A percentile compares a stretch with the other conserved stretches of the same genome.
These are phyloP conservation scores for Galeopsis tetrahit DNA, from an alignment of 257 asterid species.

Conservation along the genomic window DNA sequence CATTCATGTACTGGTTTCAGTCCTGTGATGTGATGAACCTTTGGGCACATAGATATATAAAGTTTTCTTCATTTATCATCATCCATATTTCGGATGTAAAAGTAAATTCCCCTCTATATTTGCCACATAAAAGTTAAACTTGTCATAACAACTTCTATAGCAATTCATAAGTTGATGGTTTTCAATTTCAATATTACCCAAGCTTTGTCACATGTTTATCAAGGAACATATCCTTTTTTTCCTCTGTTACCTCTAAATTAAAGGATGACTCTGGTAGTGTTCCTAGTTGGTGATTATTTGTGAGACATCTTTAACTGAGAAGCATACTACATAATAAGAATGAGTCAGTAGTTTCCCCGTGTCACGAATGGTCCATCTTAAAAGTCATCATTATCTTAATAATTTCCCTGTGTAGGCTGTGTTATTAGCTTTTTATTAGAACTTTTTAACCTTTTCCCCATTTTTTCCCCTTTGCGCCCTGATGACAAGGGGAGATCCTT, in stretches of 20 bases:
- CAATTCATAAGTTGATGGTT: not conserved
- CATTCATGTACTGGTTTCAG: constrained; percentile 13
- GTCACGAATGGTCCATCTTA: constrained; percentile 9
- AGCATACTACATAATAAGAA: not conserved
- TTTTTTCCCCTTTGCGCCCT: constrained; percentile 2
- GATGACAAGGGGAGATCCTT: not conserved
- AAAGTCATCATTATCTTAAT: not conserved
- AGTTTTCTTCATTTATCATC: not conserved
- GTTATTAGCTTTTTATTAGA: not conserved
- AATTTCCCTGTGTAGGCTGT: constrained; percentile 3
- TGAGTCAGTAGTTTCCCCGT: constrained; percentile 11
- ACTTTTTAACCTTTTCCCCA: not conserved
- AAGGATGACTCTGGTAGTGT: not conserved
- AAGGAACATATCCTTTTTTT: not conserved
- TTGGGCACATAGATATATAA: not conserved
- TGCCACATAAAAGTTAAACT: constrained; percentile 4
- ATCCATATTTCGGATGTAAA: not conserved
- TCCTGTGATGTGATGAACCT: constrained; percentile 5
- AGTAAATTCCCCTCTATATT: not conserved
- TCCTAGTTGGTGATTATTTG: not conserved
- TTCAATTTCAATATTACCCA: constrained; percentile 4
- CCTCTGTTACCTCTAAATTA: not conserved
- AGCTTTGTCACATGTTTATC: not conserved
- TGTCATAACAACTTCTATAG: not conserved
- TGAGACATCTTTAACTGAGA: constrained; percentile 5